These are phyloP conservation scores for Colletotrichum nymphaeae DNA, from an alignment of 2,329 filamentous ascomycete species.

Conservation along the genomic window DNA sequence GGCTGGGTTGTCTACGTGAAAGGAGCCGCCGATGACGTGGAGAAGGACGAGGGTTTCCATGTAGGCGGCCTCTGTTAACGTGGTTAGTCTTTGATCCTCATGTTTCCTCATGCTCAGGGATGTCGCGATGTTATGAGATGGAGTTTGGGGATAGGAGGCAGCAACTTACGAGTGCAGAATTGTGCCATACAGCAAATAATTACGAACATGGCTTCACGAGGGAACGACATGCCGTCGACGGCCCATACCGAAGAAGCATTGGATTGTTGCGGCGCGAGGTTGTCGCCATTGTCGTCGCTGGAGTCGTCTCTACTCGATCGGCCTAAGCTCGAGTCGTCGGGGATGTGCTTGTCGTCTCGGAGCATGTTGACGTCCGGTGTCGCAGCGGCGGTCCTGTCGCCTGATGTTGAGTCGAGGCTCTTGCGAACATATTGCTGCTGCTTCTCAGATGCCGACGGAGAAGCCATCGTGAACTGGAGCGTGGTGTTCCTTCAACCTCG, in stretches of 20 bases:
- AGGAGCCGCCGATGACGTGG: conserved; percentile 25
- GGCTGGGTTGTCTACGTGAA: conserved; percentile 40
- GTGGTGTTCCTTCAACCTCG: not conserved
- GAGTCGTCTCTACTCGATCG: not conserved
- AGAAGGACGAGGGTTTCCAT: conserved; percentile 36
- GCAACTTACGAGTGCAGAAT: conserved; percentile 26
- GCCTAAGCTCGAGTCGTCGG: conserved; percentile 14
- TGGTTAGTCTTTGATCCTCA: conserved; percentile 9
- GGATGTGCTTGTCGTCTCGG: conserved; percentile 1
- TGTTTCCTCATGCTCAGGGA: too few relatives aligned
- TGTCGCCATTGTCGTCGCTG: conserved; percentile 8
- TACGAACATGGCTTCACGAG: conserved; percentile 52
- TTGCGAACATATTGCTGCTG: not conserved
- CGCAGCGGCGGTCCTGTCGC: conserved; percentile 24
- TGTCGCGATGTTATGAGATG: conserved; percentile 46
- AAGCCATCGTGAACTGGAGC: conserved; percentile 12
- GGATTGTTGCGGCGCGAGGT: conserved; percentile 11
- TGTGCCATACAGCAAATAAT: conserved; percentile 54
- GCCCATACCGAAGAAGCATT: conserved; percentile 14
- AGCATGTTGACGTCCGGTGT: conserved; percentile 19
- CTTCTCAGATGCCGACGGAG: conserved; percentile 10
- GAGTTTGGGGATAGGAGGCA: too few relatives aligned
- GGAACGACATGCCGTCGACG: conserved; percentile 35
- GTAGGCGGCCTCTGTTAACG: conserved; percentile 46
- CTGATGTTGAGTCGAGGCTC: not conserved